A percentile compares a stretch with the other conserved stretches of the same genome.
Evolutionary conservation across 306 rosid species (phyloP).

Genomic region (Cicer arietinum): DNA sequence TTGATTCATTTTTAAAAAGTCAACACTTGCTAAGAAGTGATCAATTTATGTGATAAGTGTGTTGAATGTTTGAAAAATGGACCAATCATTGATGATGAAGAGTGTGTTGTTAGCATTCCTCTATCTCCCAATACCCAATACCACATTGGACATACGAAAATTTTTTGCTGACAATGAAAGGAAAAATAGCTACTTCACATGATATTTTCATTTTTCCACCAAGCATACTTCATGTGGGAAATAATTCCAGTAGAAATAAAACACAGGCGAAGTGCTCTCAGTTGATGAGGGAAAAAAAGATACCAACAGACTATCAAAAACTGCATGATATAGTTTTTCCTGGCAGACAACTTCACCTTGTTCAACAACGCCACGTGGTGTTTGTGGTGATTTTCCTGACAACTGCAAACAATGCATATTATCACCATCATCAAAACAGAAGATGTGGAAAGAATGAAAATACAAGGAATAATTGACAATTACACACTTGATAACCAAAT

Average conservation of each 20-base stretch:
- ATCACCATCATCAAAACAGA: constrained; percentile 38
- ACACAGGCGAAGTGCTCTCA: constrained; percentile 40
- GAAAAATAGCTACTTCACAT: constrained; percentile 30
- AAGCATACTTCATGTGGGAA: constrained; percentile 38
- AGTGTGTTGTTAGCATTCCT: not conserved
- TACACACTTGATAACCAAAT: constrained; percentile 26
- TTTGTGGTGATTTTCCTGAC: constrained; percentile 75
- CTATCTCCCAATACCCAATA: constrained; percentile 19
- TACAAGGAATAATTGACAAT: constrained; percentile 20
- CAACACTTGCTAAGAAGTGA: constrained; percentile 13
- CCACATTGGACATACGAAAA: not conserved
- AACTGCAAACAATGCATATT: constrained; percentile 62
- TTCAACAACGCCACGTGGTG: constrained; percentile 66
- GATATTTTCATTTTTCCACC: constrained; percentile 27
- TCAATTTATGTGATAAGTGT: not conserved
- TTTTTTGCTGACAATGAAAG: constrained; percentile 4
- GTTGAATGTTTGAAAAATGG: not conserved
- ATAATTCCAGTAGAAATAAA: constrained; percentile 45
- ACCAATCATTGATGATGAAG: not conserved
- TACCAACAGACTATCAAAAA: constrained; percentile 59
- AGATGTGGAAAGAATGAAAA: constrained; percentile 33
- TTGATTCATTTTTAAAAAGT: not conserved
- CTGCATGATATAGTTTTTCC: constrained; percentile 57
- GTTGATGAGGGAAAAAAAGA: constrained; percentile 49
- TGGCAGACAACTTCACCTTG: constrained; percentile 81